These are phyloP conservation scores for Nakazawaea ernobii DNA, from an alignment of 805 yeast genomes.

Conservation along the genomic window DNA sequence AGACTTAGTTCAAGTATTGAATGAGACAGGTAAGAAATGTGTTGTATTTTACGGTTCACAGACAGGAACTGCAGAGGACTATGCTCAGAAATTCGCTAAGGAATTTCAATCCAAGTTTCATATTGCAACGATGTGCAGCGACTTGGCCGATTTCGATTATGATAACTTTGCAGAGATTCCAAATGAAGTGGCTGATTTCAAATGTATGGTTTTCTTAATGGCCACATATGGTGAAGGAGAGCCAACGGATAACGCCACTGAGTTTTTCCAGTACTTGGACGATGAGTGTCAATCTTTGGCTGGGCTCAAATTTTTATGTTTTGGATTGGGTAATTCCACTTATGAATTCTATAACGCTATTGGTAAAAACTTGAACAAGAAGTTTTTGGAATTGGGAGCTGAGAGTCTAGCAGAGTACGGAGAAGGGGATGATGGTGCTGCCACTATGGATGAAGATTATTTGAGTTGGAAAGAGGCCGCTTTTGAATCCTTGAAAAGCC, in stretches of 20 bases:
- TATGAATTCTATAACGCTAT: constrained; percentile 88
- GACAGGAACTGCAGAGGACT: constrained; percentile 98
- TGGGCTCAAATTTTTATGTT: constrained; percentile 63
- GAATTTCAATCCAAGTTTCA: constrained; percentile 82
- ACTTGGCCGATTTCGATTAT: constrained; percentile 82
- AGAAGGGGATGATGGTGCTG: constrained; percentile 92
- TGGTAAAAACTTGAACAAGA: constrained; percentile 54
- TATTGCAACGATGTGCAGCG: constrained; percentile 77
- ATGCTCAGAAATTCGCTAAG: constrained; percentile 83
- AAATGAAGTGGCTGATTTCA: constrained; percentile 41
- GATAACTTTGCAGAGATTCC: constrained; percentile 67
- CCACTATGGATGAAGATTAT: constrained; percentile 92
- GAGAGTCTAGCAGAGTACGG: constrained; percentile 71
- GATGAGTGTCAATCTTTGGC: constrained; percentile 51
- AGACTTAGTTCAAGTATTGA: constrained; percentile 53
- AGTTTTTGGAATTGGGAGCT: constrained; percentile 62
- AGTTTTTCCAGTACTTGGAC: constrained; percentile 65
- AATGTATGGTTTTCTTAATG: constrained; percentile 53
- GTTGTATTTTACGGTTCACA: constrained; percentile 89
- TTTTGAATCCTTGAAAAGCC: constrained; percentile 58
- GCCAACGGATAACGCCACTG: constrained; percentile 91
- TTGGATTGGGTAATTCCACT: constrained; percentile 93
- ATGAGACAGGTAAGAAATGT: constrained; percentile 62
- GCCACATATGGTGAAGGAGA: constrained; percentile 99
- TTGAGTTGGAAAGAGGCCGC: constrained; percentile 85